Conservation (phyloP, 2,329 filamentous ascomycete species). For the Diaporthe aspalathi region DNA sequence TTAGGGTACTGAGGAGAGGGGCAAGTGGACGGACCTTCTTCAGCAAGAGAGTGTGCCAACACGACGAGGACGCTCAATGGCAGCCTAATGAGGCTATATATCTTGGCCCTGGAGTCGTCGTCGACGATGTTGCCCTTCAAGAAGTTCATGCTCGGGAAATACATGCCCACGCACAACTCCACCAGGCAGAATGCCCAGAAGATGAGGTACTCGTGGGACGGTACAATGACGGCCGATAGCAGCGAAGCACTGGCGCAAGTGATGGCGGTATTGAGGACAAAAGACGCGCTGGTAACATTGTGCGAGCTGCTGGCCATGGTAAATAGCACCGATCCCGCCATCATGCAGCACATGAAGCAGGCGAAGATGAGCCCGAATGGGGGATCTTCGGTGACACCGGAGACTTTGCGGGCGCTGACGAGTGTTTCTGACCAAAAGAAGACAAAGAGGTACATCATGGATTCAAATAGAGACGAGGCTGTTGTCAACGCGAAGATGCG, state of each 20-base stretch:
- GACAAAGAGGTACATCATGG: slow-evolving; percentile 71
- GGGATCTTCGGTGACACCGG: slow-evolving; percentile 29
- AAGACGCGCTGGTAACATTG: slow-evolving; percentile 44
- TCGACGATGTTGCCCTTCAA: slow-evolving; percentile 66
- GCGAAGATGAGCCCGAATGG: slow-evolving; percentile 65
- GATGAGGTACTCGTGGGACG: slow-evolving; percentile 53
- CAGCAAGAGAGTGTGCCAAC: slow-evolving; percentile 56
- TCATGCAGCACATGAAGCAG: slow-evolving; percentile 68
- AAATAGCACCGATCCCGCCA: slow-evolving; percentile 60
- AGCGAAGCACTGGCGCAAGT: slow-evolving; percentile 51
- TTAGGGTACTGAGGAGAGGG: too few relatives aligned
- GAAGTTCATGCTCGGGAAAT: slow-evolving; percentile 67
- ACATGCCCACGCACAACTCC: slow-evolving; percentile 67
- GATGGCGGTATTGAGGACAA: slow-evolving; percentile 50
- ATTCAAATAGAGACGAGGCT: slow-evolving; percentile 69
- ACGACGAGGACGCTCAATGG: slow-evolving; percentile 68
- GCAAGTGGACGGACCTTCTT: slow-evolving; percentile 51
- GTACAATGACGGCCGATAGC: slow-evolving; percentile 55
- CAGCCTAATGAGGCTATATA: slow-evolving; percentile 68
- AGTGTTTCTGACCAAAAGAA: slow-evolving; percentile 71
- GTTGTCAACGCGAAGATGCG: slow-evolving; percentile 63
- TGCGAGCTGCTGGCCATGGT: slow-evolving; percentile 46
- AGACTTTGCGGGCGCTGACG: slow-evolving; percentile 51
- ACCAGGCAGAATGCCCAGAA: slow-evolving; percentile 70
- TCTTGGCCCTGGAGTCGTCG: slow-evolving; percentile 62